Percentiles rank a stretch among this genome's conserved stretches.
These are phyloP conservation scores for Kitagawia praeruptora DNA, from an alignment of 129 eudicot species.

Conservation along the genomic window DNA sequence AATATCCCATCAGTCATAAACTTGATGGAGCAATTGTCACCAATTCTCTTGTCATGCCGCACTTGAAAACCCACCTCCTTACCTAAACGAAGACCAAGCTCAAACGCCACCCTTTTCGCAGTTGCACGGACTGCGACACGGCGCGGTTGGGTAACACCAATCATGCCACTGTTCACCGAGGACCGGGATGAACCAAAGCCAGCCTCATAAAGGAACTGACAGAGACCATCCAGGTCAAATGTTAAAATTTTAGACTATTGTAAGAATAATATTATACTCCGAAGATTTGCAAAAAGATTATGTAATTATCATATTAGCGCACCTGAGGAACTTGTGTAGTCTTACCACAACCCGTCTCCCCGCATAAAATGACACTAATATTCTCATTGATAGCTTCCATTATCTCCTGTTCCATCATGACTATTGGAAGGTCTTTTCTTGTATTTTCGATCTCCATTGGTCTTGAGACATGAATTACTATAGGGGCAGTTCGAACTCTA, in stretches of 20 bases:
- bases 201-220: slow-evolving; percentile 90
- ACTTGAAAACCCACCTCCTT: slow-evolving; percentile 96
- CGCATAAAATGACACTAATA: slow-evolving; percentile 68
- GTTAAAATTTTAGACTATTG: background rate
- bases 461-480: slow-evolving; percentile 64
- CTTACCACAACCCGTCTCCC: slow-evolving; percentile 98
- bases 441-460: slow-evolving; percentile 70
- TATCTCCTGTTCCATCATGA: slow-evolving; percentile 98
- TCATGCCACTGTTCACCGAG: slow-evolving; percentile 53
- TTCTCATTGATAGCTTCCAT: slow-evolving; percentile 96
- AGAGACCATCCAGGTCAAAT: slow-evolving; percentile 10
- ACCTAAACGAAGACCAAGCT: slow-evolving; percentile 76
- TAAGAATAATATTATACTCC: background rate
- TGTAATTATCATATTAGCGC: background rate
- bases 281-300: background rate
- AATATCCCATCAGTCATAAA: slow-evolving; percentile 98
- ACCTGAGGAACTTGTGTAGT: slow-evolving; percentile 99
- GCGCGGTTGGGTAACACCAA: slow-evolving; percentile 98
- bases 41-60: slow-evolving; percentile 76
- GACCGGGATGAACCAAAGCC: slow-evolving; percentile 59
- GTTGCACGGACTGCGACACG: slow-evolving; percentile 97
- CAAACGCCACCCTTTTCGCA: slow-evolving; percentile 86
- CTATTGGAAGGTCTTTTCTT: slow-evolving; percentile 80
- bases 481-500: slow-evolving; percentile 31
- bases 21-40: slow-evolving; percentile 74